These are phyloP conservation scores for Candida rishiriensis DNA, from an alignment of 805 yeast species.

Conservation along the genomic window DNA sequence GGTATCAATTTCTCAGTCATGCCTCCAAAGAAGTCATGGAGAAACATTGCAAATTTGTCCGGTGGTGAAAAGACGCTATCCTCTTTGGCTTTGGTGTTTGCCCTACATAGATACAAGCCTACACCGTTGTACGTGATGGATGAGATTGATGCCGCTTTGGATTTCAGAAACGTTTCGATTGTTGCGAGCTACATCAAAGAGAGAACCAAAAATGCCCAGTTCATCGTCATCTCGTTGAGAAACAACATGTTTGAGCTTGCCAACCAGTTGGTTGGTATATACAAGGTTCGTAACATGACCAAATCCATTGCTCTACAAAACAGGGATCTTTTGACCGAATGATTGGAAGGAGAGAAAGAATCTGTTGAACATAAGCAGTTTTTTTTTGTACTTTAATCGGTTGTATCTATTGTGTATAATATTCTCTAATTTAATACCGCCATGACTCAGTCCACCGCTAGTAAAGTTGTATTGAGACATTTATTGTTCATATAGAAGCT, in stretches of 20 bases:
- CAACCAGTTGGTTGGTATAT: slow-evolving; percentile 89
- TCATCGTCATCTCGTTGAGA: slow-evolving; percentile 89
- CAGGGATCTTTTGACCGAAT: slow-evolving; percentile 35
- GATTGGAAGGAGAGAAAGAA: background rate
- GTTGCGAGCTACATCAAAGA: slow-evolving; percentile 97
- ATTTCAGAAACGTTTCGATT: slow-evolving; percentile 93
- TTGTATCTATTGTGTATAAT: no score
- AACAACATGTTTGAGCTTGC: slow-evolving; percentile 98
- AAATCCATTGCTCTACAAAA: slow-evolving; percentile 75
- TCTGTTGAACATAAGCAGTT: background rate
- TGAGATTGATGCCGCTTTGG: slow-evolving; percentile 98
- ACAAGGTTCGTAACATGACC: slow-evolving; percentile 89
- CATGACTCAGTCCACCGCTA: no score
- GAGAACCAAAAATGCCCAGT: slow-evolving; percentile 93
- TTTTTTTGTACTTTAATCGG: no score
- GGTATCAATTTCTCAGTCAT: slow-evolving; percentile 95
- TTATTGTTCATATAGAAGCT: no score
- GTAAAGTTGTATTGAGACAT: no score
- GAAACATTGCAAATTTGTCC: slow-evolving; percentile 86
- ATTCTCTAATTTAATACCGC: no score
- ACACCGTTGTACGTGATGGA: slow-evolving; percentile 98
- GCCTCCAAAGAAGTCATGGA: slow-evolving; percentile 99
- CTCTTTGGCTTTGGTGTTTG: slow-evolving; percentile 92
- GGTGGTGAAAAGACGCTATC: slow-evolving; percentile 98
- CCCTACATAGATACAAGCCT: slow-evolving; percentile 92